Conservation (phyloP, 2,329 filamentous ascomycete genomes). For the Alternaria novae-zelandiae region DNA sequence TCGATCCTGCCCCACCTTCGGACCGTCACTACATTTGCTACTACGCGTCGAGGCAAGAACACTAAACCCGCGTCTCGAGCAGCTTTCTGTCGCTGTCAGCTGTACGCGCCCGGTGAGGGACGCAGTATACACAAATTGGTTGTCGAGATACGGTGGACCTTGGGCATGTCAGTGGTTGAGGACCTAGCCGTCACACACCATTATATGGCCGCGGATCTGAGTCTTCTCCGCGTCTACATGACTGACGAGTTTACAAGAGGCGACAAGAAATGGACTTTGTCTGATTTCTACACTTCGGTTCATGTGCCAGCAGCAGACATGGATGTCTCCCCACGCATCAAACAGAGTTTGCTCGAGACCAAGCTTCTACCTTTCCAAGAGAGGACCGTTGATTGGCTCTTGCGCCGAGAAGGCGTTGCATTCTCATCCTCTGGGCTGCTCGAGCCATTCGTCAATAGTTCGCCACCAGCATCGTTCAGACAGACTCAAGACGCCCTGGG, state of each 20-base stretch:
- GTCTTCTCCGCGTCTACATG: constrained; percentile 35
- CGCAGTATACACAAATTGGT: constrained; percentile 21
- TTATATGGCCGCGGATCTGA: constrained; percentile 32
- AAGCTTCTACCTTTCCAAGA: constrained; percentile 75
- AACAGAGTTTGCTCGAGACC: constrained; percentile 43
- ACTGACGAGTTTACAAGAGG: constrained; percentile 11
- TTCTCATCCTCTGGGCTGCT: constrained; percentile 44
- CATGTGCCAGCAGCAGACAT: constrained; percentile 62
- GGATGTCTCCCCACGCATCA: constrained; percentile 37
- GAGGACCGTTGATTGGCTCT: constrained; percentile 72
- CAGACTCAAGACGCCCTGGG: constrained; percentile 56
- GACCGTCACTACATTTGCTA: constrained; percentile 25
- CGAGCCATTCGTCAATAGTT: constrained; percentile 12
- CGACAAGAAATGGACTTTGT: constrained; percentile 53
- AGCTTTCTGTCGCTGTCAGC: constrained; percentile 34
- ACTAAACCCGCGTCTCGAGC: constrained; percentile 22
- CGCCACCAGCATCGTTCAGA: constrained; percentile 55
- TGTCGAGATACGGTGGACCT: constrained; percentile 39
- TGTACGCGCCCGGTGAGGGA: constrained; percentile 13
- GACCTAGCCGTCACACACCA: constrained; percentile 16
- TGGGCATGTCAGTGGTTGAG: constrained; percentile 38
- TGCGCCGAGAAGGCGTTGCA: constrained; percentile 68
- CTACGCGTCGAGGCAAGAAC: constrained; percentile 25
- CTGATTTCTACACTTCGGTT: constrained; percentile 73
- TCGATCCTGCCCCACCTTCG: constrained; percentile 30